Evolutionary conservation across 352 stramenopile genomes (phyloP).

Genomic region (Globisporangium carolinianum): DNA sequence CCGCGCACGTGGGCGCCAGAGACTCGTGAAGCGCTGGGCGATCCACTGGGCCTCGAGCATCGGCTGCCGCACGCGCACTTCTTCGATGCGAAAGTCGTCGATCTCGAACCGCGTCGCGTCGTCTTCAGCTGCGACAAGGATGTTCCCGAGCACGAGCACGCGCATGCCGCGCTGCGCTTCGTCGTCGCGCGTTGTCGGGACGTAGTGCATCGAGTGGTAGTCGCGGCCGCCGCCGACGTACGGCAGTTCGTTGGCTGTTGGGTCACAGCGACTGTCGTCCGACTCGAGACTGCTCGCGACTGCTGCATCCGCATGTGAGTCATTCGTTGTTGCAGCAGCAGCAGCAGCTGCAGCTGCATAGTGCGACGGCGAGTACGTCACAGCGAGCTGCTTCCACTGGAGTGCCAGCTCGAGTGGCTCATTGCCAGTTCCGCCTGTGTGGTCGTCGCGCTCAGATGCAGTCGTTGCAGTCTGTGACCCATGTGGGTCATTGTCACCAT

Average conservation of each 20-base stretch:
- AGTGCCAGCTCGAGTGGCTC: conserved; percentile 12
- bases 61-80: conserved; percentile 45
- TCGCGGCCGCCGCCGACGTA: conserved; percentile 26
- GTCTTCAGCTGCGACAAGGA: conserved; percentile 25
- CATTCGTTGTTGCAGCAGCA: conserved; percentile 5
- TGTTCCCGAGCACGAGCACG: conserved; percentile 62
- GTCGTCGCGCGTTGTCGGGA: conserved; percentile 27
- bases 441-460: not conserved
- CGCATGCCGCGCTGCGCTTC: conserved; percentile 29
- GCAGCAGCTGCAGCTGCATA: conserved; percentile 6
- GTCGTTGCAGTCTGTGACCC: no score
- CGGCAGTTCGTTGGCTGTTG: conserved; percentile 3
- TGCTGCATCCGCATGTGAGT: conserved; percentile 8
- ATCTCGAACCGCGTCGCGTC: conserved; percentile 31
- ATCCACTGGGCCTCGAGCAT: conserved; percentile 50
- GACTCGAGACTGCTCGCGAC: conserved; percentile 15
- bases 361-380: conserved; percentile 21
- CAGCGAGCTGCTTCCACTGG: conserved; percentile 49
- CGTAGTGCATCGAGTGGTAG: conserved; percentile 75
- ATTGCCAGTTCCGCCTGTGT: not conserved
- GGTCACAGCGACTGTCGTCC: conserved; percentile 1
- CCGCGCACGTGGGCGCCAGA: conserved; percentile 52
- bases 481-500: no score
- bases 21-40: conserved; percentile 30
- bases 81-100: conserved; percentile 47